A percentile compares a stretch with the other conserved stretches of the same genome.
Conservation (phyloP, 2,329 filamentous ascomycete species). For the Neurospora crassa region DNA sequence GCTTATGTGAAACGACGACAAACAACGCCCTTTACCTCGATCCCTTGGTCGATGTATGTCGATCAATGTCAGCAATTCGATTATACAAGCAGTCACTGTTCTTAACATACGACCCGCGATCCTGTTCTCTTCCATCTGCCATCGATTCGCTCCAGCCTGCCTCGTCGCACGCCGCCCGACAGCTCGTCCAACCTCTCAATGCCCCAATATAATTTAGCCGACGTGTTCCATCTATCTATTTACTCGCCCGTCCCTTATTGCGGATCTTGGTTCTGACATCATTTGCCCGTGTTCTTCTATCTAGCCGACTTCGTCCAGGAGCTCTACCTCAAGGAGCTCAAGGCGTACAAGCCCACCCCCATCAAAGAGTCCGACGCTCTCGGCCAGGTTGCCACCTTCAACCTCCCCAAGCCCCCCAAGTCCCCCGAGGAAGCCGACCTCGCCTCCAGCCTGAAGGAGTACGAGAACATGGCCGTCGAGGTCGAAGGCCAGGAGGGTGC, state of each 20-base stretch:
- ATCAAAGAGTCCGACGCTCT: slow-evolving; percentile 81
- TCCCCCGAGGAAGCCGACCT: slow-evolving; percentile 94
- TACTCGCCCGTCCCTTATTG: slow-evolving; percentile 8
- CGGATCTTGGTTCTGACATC: slow-evolving; percentile 18
- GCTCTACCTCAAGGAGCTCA: slow-evolving; percentile 92
- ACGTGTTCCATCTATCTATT: neutral
- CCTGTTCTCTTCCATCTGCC: neutral
- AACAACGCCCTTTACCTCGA: neutral
- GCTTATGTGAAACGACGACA: neutral
- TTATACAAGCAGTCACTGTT: neutral
- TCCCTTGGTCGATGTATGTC: neutral
- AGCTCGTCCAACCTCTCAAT: neutral
- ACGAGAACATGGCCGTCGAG: slow-evolving; percentile 90
- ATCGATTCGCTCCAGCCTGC: neutral
- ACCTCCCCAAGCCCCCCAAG: slow-evolving; percentile 65
- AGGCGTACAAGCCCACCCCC: slow-evolving; percentile 80
- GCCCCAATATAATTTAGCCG: neutral
- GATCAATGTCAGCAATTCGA: neutral
- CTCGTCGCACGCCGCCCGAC: neutral
- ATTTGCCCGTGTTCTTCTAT: slow-evolving; percentile 7
- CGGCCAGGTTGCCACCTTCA: slow-evolving; percentile 85
- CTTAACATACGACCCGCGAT: neutral
- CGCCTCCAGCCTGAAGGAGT: slow-evolving; percentile 82
- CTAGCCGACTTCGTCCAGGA: slow-evolving; percentile 95
- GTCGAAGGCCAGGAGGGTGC: slow-evolving; percentile 74